Percentiles rank a stretch among this genome's conserved stretches.
Conservation (phyloP, 129 eudicot species). For the Sambucus nigra region DNA sequence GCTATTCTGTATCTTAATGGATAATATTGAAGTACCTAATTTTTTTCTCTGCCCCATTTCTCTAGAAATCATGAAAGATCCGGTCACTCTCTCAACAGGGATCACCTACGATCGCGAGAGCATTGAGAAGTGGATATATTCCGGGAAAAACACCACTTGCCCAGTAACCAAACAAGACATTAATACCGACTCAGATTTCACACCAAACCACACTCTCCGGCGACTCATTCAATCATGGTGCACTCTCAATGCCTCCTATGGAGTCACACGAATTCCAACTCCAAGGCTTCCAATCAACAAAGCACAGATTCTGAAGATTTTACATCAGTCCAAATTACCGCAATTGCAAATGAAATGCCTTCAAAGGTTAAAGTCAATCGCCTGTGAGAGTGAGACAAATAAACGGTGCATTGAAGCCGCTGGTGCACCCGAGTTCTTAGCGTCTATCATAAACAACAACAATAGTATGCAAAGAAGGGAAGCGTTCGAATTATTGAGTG, state of each 20-base stretch:
- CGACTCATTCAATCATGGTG: constrained; percentile 59
- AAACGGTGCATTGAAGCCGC: constrained; percentile 39
- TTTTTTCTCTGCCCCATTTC: constrained; percentile 18
- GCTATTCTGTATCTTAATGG: neutral
- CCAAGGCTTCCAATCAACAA: constrained; percentile 37
- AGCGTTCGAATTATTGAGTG: constrained; percentile 13
- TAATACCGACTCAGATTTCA: constrained; percentile 20
- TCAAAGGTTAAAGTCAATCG: constrained; percentile 31
- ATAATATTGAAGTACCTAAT: neutral
- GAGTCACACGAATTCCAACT: constrained; percentile 43
- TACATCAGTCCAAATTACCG: constrained; percentile 31
- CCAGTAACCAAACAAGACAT: constrained; percentile 47
- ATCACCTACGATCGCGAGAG: constrained; percentile 58
- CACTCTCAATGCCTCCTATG: constrained; percentile 43
- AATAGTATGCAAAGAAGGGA: constrained; percentile 1
- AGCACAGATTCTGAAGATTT: constrained; percentile 37
- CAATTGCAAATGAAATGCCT: constrained; percentile 21
- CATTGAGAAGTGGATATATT: constrained; percentile 53
- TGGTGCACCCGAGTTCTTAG: constrained; percentile 35
- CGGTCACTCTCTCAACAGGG: constrained; percentile 46
- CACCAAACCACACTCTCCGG: constrained; percentile 56
- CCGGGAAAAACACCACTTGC: constrained; percentile 32
- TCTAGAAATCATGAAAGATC: constrained; percentile 59
- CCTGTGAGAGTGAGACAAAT: constrained; percentile 35
- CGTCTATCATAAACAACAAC: constrained; percentile 12